Conservation (phyloP, 2,329 filamentous ascomycete genomes). For the Ceratocystis cubensis region DNA sequence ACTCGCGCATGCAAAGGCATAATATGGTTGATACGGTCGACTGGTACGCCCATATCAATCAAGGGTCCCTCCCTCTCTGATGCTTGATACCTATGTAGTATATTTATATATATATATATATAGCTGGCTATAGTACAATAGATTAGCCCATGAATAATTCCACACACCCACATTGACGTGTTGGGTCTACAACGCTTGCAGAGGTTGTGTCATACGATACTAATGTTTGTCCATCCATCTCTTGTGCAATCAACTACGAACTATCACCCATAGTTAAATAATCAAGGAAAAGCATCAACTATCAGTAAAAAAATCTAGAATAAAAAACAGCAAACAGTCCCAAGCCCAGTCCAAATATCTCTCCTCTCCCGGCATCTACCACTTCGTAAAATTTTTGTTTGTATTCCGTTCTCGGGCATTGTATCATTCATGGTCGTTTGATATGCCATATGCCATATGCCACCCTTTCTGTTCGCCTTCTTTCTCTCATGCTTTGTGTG, state of each 20-base stretch:
- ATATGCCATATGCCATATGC: no score
- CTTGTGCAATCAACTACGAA: neutral
- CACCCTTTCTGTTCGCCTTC: neutral
- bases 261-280: neutral
- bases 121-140: neutral
- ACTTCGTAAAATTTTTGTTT: neutral
- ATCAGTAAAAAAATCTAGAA: neutral
- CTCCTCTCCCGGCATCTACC: neutral
- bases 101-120: neutral
- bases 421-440: neutral
- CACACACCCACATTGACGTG: neutral
- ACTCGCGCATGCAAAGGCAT: no score
- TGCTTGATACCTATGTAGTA: neutral
- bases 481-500: neutral
- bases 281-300: neutral
- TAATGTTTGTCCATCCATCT: no score
- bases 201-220: no score
- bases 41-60: neutral
- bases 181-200: no score
- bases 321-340: neutral
- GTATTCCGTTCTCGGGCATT: neutral
- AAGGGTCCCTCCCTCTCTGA: neutral
- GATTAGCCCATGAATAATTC: neutral
- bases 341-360: neutral
- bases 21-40: neutral